A percentile compares a stretch with the other conserved stretches of the same genome.
Conservation (phyloP, 1,284 basidiomycete genomes). For the Afroboletus lepidellus region DNA sequence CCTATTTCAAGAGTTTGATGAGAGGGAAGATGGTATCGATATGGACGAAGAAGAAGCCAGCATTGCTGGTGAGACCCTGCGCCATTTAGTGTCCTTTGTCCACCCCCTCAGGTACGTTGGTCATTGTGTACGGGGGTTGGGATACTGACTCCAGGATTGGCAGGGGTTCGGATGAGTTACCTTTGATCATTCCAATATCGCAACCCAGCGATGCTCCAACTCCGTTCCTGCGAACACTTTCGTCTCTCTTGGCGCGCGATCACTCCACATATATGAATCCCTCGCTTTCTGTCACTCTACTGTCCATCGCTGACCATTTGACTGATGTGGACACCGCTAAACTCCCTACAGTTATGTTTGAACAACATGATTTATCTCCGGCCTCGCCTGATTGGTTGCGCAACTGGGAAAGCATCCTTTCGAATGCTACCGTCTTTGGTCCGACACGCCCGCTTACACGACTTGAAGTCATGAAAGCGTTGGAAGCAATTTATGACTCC, state of each 20-base stretch:
- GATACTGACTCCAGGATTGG: constrained; percentile 7
- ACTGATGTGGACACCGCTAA: constrained; percentile 61
- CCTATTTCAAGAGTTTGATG: constrained; percentile 68
- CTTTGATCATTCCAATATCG: constrained; percentile 52
- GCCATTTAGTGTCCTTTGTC: constrained; percentile 56
- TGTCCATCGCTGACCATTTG: constrained; percentile 61
- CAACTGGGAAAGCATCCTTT: constrained; percentile 60
- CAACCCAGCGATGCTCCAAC: constrained; percentile 52
- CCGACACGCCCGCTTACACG: constrained; percentile 53
- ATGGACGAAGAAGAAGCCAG: constrained; percentile 65
- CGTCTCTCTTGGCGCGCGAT: constrained; percentile 60
- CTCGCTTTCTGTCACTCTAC: constrained; percentile 58
- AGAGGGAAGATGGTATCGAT: constrained; percentile 55
- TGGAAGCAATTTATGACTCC: constrained; percentile 58
- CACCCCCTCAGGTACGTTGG: constrained; percentile 50
- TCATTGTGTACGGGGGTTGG: not conserved
- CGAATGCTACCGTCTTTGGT: constrained; percentile 48
- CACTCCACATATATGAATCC: constrained; percentile 56
- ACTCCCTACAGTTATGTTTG: constrained; percentile 57
- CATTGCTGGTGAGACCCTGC: constrained; percentile 59
- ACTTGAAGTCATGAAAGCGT: constrained; percentile 49
- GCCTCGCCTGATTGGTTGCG: constrained; percentile 66
- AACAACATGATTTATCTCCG: constrained; percentile 65
- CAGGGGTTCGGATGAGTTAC: constrained; percentile 54
- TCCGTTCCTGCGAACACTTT: constrained; percentile 56